Conservation (phyloP, 2,329 filamentous ascomycete species). For the Aspergillus sp. region DNA sequence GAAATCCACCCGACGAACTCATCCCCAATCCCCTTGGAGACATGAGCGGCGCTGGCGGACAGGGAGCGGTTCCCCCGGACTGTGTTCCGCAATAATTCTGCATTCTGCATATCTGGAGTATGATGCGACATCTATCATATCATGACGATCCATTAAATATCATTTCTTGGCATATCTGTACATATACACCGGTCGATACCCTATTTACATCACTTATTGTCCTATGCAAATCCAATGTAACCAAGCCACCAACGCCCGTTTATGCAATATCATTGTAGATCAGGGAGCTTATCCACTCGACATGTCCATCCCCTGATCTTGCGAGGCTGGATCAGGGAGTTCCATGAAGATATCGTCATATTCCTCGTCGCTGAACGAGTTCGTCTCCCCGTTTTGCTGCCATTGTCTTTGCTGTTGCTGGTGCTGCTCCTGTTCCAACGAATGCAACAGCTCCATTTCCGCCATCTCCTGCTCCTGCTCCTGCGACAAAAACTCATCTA, state of each 20-base stretch:
- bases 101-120: too few species aligned
- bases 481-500: conserved; percentile 31
- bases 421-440: conserved; percentile 13
- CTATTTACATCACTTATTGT: conserved; percentile 14
- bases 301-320: conserved; percentile 34
- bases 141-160: conserved; percentile 2
- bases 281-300: conserved; percentile 14
- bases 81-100: conserved; percentile 54
- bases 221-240: conserved; percentile 2
- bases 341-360: conserved; percentile 61
- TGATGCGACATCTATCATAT: not conserved
- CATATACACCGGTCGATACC: conserved; percentile 22
- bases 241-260: conserved; percentile 1
- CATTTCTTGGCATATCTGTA: conserved; percentile 11
- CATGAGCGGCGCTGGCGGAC: conserved; percentile 67
- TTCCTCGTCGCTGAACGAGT: conserved; percentile 48
- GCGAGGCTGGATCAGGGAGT: conserved; percentile 43
- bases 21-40: conserved; percentile 61
- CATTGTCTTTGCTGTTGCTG: not conserved
- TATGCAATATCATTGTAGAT: not conserved
- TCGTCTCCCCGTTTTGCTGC: conserved; percentile 1
- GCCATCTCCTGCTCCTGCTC: conserved; percentile 29
- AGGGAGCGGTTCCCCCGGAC: conserved; percentile 50
- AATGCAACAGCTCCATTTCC: not conserved
- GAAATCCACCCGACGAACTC: conserved; percentile 81